phyloP scores from a whole-genome alignment of 2,329 filamentous ascomycete species.

The Trichophyton verrucosum region DNA sequence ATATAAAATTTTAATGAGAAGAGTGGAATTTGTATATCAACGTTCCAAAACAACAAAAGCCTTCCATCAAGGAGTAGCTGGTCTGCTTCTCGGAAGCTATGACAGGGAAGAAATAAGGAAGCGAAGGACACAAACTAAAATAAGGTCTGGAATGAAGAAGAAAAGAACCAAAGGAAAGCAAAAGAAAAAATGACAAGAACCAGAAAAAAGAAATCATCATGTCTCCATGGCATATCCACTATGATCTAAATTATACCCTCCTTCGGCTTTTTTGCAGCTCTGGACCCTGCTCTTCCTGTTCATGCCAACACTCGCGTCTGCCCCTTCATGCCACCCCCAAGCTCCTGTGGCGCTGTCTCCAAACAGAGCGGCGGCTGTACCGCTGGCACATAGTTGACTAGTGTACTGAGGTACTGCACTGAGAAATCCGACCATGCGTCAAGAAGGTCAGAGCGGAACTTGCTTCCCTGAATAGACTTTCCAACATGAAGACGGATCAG shows the following conservation, averaged over 20 bases:
- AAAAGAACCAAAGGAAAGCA: not conserved
- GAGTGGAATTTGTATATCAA: not conserved
- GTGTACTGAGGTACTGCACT: not conserved
- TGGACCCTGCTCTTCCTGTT: not conserved
- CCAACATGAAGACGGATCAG: not conserved
- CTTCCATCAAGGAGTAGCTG: not conserved
- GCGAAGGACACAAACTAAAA: too few relatives aligned
- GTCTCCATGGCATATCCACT: not conserved
- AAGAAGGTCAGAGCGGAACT: not conserved
- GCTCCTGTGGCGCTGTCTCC: not conserved
- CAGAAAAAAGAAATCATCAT: not conserved
- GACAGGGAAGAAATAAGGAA: not conserved
- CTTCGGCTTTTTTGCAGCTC: not conserved
- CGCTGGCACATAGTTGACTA: not conserved
- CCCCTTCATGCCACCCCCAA: not conserved
- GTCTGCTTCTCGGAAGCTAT: not conserved
- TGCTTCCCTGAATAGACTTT: conserved; percentile 1
- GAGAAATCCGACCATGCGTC: not conserved
- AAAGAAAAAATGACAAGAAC: not conserved
- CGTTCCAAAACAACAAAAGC: not conserved
- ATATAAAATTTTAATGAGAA: not conserved
- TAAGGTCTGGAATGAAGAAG: too few relatives aligned
- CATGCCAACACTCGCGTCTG: not conserved
- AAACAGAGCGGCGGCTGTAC: not conserved
- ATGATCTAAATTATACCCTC: not conserved